Percentiles rank a stretch among this genome's conserved stretches.
These are phyloP conservation scores for Cystobasidium tubakii DNA, from an alignment of 768 basidiomycete species.

Conservation along the genomic window DNA sequence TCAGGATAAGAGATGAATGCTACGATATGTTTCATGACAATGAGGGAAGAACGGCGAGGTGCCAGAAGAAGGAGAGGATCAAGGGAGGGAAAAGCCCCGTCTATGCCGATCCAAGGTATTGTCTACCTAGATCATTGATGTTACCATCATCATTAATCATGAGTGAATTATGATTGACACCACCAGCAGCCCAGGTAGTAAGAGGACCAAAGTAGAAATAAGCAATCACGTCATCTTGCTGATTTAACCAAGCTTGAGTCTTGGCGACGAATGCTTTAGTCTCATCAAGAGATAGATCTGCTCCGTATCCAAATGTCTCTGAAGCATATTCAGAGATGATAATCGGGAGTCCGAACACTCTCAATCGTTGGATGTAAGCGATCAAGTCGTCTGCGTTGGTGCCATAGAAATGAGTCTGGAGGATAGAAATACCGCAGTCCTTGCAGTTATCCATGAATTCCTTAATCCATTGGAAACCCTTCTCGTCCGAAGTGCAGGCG, in stretches of 20 bases:
- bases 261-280: conserved; percentile 11
- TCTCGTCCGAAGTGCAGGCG: conserved; percentile 32
- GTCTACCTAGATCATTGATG: conserved; percentile 22
- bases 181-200: not conserved
- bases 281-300: conserved; percentile 13
- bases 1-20: not conserved
- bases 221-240: conserved; percentile 14
- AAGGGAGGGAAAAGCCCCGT: not conserved
- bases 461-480: conserved; percentile 29
- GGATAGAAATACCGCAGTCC: conserved; percentile 14
- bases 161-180: conserved; percentile 25
- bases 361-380: conserved; percentile 27
- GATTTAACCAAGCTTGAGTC: conserved; percentile 31
- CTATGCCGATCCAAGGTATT: conserved; percentile 26
- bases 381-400: conserved; percentile 34
- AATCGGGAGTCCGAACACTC: conserved; percentile 15
- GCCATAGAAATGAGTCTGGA: conserved; percentile 35
- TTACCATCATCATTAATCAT: conserved; percentile 23
- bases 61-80: not conserved
- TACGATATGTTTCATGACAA: not conserved
- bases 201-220: conserved; percentile 36
- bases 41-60: not conserved
- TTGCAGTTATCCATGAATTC: conserved; percentile 28
- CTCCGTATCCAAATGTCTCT: conserved; percentile 33
- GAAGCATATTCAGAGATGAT: conserved; percentile 34